Base-by-base conservation (phyloP, 2,329 filamentous ascomycete species). In the Aspergillus sp. region DNA sequence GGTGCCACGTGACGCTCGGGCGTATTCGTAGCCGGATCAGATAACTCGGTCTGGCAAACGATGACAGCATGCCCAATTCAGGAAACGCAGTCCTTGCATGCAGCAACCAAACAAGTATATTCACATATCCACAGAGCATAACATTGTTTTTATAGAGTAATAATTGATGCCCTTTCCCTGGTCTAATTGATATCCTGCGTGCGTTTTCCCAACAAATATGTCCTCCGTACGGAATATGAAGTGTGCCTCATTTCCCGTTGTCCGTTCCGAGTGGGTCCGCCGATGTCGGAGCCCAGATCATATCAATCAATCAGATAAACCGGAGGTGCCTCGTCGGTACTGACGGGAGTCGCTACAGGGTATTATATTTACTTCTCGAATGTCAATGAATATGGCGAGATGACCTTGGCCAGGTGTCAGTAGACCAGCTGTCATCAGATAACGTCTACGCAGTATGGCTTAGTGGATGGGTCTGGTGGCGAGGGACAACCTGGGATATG, bases 11-110 rank as follows among this genome's bases (percentile, higher is more conserved):
- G 47, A 46, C 6, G 8, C n/a, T 40, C 40, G 8, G n/a, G 42
- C 28, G 29, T 29, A 28, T 19, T 29, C 29, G 32, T 46, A 35
- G 40, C 46, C 54, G 52, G 54, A 56, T 56, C 52, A 56, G 54
- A 56, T 56, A 56, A 56, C 49, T 48, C 27, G 33, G 19, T 29
- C 32, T 39, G 43, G 36, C 12, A 45, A 32, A 19, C 19, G 19
- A 19, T 19, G 19, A 6, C 12, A n/a, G 41, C n/a, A 33, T 45
- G 30, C 32, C 38, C 45, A 28, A 40, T 40, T 46, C 29, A 26
- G 12, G 33, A 41, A 45, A 33, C 41, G 29, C 12, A 41, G 33
- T 43, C 35, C 29, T 19, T 19, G 19, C 19, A 19, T 19, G 19
- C 19, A 19, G 19, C 19, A 19, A 19, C 19, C 19, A 19, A 19